Percentiles rank a stretch among this genome's conserved stretches.
phyloP scores from a whole-genome alignment of 225 moss, liverwort and hornwort species.

The Physcomitrellopsis africana region DNA sequence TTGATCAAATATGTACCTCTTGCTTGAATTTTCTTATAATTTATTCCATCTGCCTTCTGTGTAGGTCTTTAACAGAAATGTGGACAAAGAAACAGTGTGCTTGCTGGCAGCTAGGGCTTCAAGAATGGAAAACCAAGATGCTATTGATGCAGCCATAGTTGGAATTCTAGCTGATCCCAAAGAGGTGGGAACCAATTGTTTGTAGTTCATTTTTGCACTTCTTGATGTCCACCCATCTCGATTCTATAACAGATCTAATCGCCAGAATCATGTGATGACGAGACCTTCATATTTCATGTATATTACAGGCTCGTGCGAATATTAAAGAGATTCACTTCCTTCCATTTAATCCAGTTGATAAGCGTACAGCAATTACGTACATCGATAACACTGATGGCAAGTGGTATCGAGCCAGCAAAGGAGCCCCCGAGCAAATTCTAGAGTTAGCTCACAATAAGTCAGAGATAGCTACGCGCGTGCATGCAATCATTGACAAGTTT shows the following conservation, averaged over 20 bases:
- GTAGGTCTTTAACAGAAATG: slow-evolving; percentile 48
- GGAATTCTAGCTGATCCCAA: slow-evolving; percentile 64
- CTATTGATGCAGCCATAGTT: slow-evolving; percentile 68
- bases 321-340: slow-evolving; percentile 63
- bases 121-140: slow-evolving; percentile 65
- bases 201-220: background rate
- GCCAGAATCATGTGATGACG: background rate
- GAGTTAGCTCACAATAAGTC: slow-evolving; percentile 49
- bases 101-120: slow-evolving; percentile 67
- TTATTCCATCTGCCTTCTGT: background rate
- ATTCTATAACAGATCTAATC: background rate
- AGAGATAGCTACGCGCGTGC: slow-evolving; percentile 59
- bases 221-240: background rate
- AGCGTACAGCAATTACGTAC: slow-evolving; percentile 79
- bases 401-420: slow-evolving; percentile 76
- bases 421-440: slow-evolving; percentile 80
- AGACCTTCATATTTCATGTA: background rate
- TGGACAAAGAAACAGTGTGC: slow-evolving; percentile 58
- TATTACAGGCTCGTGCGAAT: slow-evolving; percentile 58
- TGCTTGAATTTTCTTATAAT: background rate
- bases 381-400: slow-evolving; percentile 48
- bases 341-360: slow-evolving; percentile 74
- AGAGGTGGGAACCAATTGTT: slow-evolving; percentile 38
- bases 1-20: background rate
- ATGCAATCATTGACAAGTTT: slow-evolving; percentile 63